Percentiles rank a stretch among this genome's conserved stretches.
Conservation (phyloP, 1,284 basidiomycete species). For the Meira miltonrushii region DNA sequence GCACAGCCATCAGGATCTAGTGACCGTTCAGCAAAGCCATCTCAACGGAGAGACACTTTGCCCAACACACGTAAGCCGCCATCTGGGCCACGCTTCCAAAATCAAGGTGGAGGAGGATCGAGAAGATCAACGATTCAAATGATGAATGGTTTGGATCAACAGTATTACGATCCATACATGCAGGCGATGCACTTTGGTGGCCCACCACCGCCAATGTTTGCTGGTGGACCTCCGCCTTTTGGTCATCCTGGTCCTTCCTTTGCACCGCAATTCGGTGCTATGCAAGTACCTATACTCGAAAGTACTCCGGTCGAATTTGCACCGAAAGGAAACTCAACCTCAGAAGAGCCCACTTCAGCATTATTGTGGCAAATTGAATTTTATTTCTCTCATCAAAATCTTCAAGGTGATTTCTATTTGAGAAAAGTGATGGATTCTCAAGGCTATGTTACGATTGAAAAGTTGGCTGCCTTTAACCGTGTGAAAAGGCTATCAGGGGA, state of each 20-base stretch:
- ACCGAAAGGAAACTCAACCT: not conserved
- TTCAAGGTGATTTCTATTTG: constrained; percentile 43
- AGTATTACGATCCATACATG: too few species aligned
- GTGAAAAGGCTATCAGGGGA: constrained; percentile 20
- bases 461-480: constrained; percentile 37
- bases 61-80: too few species aligned
- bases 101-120: too few species aligned
- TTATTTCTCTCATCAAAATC: constrained; percentile 44
- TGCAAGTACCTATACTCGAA: not conserved
- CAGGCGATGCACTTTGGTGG: too few species aligned
- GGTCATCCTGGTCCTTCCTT: not conserved
- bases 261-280: not conserved
- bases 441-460: constrained; percentile 38
- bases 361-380: constrained; percentile 47
- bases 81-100: too few species aligned
- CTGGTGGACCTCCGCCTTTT: too few species aligned
- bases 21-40: too few species aligned
- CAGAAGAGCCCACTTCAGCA: constrained; percentile 16
- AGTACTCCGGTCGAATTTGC: constrained; percentile 7
- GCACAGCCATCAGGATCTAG: too few species aligned
- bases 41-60: too few species aligned
- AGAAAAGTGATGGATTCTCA: constrained; percentile 39
- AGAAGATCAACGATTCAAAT: too few species aligned
- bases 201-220: too few species aligned
- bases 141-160: too few species aligned